Conservation (phyloP, 169 alveolate species). For the Eimeria necatrix region DNA sequence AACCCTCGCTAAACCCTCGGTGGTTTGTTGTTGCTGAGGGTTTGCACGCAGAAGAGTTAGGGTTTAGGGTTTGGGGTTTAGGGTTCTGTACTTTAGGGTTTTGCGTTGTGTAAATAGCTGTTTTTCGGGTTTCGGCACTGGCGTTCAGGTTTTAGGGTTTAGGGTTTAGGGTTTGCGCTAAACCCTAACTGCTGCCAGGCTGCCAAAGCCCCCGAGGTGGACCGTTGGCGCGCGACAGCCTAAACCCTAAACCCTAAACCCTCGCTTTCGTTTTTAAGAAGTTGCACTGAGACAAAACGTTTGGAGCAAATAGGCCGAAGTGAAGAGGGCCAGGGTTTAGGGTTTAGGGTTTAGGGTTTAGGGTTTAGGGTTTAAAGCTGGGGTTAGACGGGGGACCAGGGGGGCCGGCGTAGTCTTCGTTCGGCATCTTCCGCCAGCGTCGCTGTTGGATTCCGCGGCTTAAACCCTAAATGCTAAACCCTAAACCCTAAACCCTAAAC, state of each 20-base stretch:
- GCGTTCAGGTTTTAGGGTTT: neutral
- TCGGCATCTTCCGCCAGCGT: neutral
- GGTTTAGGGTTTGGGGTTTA: constrained; percentile 10
- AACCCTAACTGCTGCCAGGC: neutral
- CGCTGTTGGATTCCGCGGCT: neutral
- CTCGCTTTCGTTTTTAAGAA: neutral
- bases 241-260: constrained; percentile 10
- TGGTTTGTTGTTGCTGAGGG: neutral
- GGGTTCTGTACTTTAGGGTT: neutral
- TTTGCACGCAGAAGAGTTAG: neutral
- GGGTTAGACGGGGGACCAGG: neutral
- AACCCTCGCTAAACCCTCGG: constrained; percentile 20
- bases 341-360: constrained; percentile 3
- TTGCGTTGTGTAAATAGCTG: neutral
- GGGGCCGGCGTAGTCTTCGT: neutral
- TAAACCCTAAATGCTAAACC: neutral
- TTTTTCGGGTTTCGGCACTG: neutral
- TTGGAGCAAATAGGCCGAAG: neutral
- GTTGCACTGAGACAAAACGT: neutral
- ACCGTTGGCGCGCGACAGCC: neutral
- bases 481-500: constrained; percentile 5
- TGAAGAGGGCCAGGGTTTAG: constrained; percentile 17
- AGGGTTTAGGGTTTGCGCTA: neutral
- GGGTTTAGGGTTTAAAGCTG: constrained; percentile 47
- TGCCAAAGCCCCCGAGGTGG: neutral